These are phyloP conservation scores for Penicillium odoratum DNA, from an alignment of 495 filamentous ascomycete species.

Conservation along the genomic window DNA sequence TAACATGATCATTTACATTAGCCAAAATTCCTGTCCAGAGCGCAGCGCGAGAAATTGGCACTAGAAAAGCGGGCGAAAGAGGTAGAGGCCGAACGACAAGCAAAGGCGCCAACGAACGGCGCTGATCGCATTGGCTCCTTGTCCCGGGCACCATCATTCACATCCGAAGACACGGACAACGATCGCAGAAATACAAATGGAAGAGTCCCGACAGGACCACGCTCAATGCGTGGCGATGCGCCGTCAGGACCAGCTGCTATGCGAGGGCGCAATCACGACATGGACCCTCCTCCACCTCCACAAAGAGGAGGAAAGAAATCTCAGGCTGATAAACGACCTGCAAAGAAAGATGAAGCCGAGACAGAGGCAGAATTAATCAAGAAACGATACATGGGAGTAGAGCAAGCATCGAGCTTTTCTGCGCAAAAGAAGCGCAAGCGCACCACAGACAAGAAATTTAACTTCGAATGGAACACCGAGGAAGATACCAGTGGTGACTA, in stretches of 20 bases:
- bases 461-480: constrained; percentile 97
- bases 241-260: constrained; percentile 57
- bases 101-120: constrained; percentile 35
- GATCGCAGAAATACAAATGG: constrained; percentile 9
- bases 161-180: constrained; percentile 7
- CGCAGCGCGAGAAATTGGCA: constrained; percentile 81
- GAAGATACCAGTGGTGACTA: constrained; percentile 92
- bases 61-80: constrained; percentile 85
- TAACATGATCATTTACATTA: constrained; percentile 30
- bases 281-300: constrained; percentile 50
- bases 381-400: constrained; percentile 89
- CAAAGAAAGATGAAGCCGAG: constrained; percentile 59
- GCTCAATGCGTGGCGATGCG: constrained; percentile 63
- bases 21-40: constrained; percentile 92
- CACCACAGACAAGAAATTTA: constrained; percentile 96
- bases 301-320: constrained; percentile 35
- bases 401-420: constrained; percentile 84
- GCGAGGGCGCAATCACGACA: constrained; percentile 54
- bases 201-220: constrained; percentile 73
- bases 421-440: constrained; percentile 95
- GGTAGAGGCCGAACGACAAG: constrained; percentile 64
- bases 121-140: constrained; percentile 24
- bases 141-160: constrained; percentile 4
- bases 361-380: constrained; percentile 75
- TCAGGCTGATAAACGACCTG: constrained; percentile 55